These are phyloP conservation scores for Heritiera littoralis DNA, from an alignment of 345 rosid genomes.

Conservation along the genomic window DNA sequence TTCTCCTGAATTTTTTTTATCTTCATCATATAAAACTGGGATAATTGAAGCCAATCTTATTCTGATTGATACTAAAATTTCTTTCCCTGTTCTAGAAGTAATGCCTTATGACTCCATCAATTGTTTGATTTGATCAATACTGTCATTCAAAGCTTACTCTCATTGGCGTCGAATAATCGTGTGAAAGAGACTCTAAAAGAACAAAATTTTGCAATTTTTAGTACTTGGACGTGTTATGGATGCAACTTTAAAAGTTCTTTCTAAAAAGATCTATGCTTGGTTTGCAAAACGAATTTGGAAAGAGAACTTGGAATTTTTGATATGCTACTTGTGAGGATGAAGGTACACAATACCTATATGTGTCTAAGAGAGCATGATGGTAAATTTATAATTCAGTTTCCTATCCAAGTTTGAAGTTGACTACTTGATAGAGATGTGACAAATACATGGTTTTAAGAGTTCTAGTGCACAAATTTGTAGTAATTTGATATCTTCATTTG, in stretches of 20 bases:
- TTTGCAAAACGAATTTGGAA: not conserved
- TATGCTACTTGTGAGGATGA: slow-evolving; percentile 3
- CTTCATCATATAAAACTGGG: not conserved
- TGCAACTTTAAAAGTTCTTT: not conserved
- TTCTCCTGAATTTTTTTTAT: slow-evolving; percentile 11
- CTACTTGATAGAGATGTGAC: not conserved
- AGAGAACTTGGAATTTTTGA: not conserved
- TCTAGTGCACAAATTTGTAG: not conserved
- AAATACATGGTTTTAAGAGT: not conserved
- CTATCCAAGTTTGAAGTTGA: not conserved
- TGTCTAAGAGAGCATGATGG: not conserved
- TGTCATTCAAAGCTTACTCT: not conserved
- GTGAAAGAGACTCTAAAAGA: not conserved
- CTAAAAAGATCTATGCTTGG: not conserved
- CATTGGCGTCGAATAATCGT: not conserved
- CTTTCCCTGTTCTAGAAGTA: not conserved
- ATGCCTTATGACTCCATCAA: not conserved
- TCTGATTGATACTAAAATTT: not conserved
- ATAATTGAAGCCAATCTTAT: not conserved
- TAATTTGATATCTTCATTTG: not conserved
- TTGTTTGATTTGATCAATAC: not conserved
- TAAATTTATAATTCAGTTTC: not conserved
- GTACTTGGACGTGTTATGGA: not conserved
- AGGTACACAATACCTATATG: not conserved
- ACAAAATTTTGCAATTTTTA: not conserved